phyloP scores from a whole-genome alignment of 129 eudicot genomes.

The Scalesia atractyloides region DNA sequence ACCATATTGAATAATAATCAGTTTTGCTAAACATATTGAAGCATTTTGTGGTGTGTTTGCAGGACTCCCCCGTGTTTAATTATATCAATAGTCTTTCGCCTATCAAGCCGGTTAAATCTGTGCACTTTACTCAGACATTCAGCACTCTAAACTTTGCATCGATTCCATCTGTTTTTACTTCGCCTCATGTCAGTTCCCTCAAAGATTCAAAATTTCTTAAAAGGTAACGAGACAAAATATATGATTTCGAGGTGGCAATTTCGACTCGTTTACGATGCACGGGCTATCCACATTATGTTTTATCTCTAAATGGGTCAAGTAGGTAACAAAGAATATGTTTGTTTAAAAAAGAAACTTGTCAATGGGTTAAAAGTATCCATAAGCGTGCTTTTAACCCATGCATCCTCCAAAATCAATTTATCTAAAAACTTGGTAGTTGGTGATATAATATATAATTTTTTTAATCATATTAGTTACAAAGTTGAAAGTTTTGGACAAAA shows the following conservation, averaged over 20 bases:
- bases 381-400: background rate
- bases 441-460: background rate
- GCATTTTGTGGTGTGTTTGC: slow-evolving; percentile 38
- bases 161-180: slow-evolving; percentile 72
- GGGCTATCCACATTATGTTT: background rate
- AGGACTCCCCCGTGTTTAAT: slow-evolving; percentile 94
- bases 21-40: slow-evolving; percentile 13
- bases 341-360: background rate
- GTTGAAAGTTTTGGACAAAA: background rate
- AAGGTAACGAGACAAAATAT: slow-evolving; percentile 44
- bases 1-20: background rate
- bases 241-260: background rate
- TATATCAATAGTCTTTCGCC: slow-evolving; percentile 92
- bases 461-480: background rate
- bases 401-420: background rate
- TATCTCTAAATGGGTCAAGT: slow-evolving; percentile 4
- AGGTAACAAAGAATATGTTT: background rate
- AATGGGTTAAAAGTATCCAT: background rate
- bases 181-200: slow-evolving; percentile 70
- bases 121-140: slow-evolving; percentile 67
- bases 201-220: slow-evolving; percentile 60
- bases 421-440: background rate
- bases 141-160: slow-evolving; percentile 73
- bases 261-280: background rate
- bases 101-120: slow-evolving; percentile 66